Percentiles rank a stretch among this genome's conserved stretches.
Evolutionary conservation across 2,329 filamentous ascomycete species (phyloP).

Genomic region (Scedosporium aurantiacum): DNA sequence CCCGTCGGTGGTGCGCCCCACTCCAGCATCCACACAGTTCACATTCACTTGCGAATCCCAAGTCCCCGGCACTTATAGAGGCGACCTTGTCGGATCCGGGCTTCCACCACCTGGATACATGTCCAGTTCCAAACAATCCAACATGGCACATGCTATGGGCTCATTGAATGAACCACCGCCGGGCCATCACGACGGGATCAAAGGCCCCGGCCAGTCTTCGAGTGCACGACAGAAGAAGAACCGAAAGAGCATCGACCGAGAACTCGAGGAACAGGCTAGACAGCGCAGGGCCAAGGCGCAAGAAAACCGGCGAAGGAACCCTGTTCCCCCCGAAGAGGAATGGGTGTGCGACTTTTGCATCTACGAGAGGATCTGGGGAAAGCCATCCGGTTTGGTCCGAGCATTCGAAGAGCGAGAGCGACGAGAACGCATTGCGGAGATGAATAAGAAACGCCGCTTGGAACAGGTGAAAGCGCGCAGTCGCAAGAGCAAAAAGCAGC

Average conservation of each 20-base stretch:
- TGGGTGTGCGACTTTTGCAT: slow-evolving; percentile 99
- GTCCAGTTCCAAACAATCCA: neutral
- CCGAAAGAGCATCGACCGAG: slow-evolving; percentile 55
- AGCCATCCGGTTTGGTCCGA: slow-evolving; percentile 71
- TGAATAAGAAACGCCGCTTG: slow-evolving; percentile 72
- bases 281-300: slow-evolving; percentile 69
- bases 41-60: slow-evolving; percentile 94
- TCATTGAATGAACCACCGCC: neutral
- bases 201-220: slow-evolving; percentile 18
- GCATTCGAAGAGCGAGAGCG: slow-evolving; percentile 93
- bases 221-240: slow-evolving; percentile 41
- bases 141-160: neutral
- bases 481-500: slow-evolving; percentile 69
- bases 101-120: slow-evolving; percentile 4
- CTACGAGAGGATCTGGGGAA: slow-evolving; percentile 92
- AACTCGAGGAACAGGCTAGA: slow-evolving; percentile 64
- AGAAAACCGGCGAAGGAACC: slow-evolving; percentile 64
- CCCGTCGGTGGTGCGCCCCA: slow-evolving; percentile 41
- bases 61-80: slow-evolving; percentile 52
- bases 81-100: neutral
- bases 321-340: slow-evolving; percentile 58
- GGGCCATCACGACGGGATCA: slow-evolving; percentile 17
- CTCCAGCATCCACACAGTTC: slow-evolving; percentile 73
- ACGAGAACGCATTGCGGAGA: slow-evolving; percentile 68
- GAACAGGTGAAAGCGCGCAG: slow-evolving; percentile 94